These are phyloP conservation scores for Nitzschia palea DNA, from an alignment of 108 stramenopile species.

Conservation along the genomic window DNA sequence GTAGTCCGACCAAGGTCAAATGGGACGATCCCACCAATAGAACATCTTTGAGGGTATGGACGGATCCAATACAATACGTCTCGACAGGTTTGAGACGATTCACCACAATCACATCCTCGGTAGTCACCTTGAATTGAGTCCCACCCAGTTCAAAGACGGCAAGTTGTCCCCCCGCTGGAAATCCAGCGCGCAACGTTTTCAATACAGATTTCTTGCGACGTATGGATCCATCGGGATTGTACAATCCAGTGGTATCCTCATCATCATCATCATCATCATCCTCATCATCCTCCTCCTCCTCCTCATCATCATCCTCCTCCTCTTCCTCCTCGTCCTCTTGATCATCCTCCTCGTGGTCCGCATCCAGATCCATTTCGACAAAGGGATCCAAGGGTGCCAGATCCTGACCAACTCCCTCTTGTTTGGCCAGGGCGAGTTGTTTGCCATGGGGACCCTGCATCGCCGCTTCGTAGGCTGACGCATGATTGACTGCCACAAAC, in stretches of 20 bases:
- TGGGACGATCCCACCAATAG: conserved; percentile 68
- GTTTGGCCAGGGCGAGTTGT: conserved; percentile 63
- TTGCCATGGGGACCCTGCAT: conserved; percentile 71
- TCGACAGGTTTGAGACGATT: conserved; percentile 74
- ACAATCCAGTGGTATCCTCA: conserved; percentile 8
- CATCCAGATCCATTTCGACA: conserved; percentile 45
- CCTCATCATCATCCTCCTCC: conserved; percentile 36
- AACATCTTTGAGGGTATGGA: conserved; percentile 72
- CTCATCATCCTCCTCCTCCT: conserved; percentile 39
- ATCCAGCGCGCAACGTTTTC: conserved; percentile 61
- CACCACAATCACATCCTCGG: conserved; percentile 78
- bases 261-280: conserved; percentile 42
- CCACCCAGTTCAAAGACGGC: conserved; percentile 75
- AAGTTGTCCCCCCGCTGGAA: conserved; percentile 76
- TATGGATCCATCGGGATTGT: conserved; percentile 62
- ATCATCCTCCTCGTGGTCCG: background rate
- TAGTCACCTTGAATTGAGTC: conserved; percentile 83
- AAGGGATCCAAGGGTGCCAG: conserved; percentile 83
- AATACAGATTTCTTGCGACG: conserved; percentile 57
- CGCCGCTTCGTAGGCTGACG: conserved; percentile 60
- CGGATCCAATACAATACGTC: conserved; percentile 64
- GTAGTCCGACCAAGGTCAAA: conserved; percentile 80
- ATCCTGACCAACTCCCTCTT: conserved; percentile 73
- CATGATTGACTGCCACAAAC: conserved; percentile 66
- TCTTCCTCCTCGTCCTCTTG: conserved; percentile 34